Percentiles rank a stretch among this genome's conserved stretches.
These are phyloP conservation scores for Sordariomycetes sp. DNA, from an alignment of 2,329 filamentous ascomycete species.

Conservation along the genomic window DNA sequence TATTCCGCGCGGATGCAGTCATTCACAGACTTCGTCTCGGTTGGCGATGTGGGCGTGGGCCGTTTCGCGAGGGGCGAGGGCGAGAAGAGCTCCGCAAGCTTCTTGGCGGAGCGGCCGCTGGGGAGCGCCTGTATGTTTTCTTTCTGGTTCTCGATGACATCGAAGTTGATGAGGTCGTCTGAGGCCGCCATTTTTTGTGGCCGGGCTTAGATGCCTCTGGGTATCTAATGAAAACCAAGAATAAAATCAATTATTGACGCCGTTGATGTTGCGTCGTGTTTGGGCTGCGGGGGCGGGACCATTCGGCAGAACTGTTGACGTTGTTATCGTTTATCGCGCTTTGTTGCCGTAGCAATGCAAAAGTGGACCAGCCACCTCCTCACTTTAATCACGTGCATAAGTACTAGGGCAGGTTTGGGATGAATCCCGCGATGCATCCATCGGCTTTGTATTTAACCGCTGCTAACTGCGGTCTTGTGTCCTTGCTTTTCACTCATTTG, in stretches of 20 bases:
- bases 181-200: conserved; percentile 28
- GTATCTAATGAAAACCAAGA: neutral
- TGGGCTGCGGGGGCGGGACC: neutral
- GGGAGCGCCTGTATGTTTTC: conserved; percentile 95
- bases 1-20: conserved; percentile 71
- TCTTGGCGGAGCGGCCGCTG: conserved; percentile 74
- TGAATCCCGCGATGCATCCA: neutral
- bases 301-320: neutral
- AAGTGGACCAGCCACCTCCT: neutral
- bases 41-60: conserved; percentile 49
- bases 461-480: neutral
- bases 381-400: neutral
- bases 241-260: neutral
- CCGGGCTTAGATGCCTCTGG: conserved; percentile 1
- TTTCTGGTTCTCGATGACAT: conserved; percentile 91
- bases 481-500: neutral
- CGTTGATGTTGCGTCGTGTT: neutral
- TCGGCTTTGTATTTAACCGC: neutral
- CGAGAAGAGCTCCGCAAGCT: conserved; percentile 73
- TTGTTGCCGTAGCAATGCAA: neutral
- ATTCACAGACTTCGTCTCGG: conserved; percentile 64
- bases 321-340: neutral
- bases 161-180: conserved; percentile 58
- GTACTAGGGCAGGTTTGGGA: neutral
- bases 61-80: conserved; percentile 42